phyloP scores from a whole-genome alignment of 2,329 filamentous ascomycete genomes.

The Mycocentrospora acerina region DNA sequence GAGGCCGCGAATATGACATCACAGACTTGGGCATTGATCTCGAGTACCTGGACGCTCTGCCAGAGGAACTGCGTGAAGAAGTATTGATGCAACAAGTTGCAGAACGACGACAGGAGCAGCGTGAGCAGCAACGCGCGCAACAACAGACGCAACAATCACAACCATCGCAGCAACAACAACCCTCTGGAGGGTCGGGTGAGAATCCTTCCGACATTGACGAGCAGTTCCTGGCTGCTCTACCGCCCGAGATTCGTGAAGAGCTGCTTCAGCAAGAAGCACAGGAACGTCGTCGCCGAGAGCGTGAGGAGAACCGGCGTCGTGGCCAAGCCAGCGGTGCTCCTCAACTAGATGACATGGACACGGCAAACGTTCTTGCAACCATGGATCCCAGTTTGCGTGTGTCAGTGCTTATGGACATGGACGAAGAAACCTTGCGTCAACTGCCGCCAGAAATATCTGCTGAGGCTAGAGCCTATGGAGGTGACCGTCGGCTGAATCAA shows the following conservation, averaged over 20 bases:
- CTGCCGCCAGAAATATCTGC: slow-evolving; percentile 83
- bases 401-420: slow-evolving; percentile 87
- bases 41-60: slow-evolving; percentile 94
- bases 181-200: slow-evolving; percentile 57
- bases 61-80: slow-evolving; percentile 93
- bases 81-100: slow-evolving; percentile 90
- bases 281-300: slow-evolving; percentile 84
- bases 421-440: slow-evolving; percentile 80
- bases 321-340: slow-evolving; percentile 53
- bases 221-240: slow-evolving; percentile 90
- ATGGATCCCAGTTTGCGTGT: slow-evolving; percentile 82
- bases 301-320: slow-evolving; percentile 75
- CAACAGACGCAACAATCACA: slow-evolving; percentile 27
- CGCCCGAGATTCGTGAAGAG: slow-evolving; percentile 85
- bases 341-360: slow-evolving; percentile 74
- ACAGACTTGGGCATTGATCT: slow-evolving; percentile 92
- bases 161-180: slow-evolving; percentile 10
- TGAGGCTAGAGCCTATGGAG: slow-evolving; percentile 74
- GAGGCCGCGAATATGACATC: slow-evolving; percentile 87
- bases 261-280: slow-evolving; percentile 87
- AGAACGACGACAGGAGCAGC: slow-evolving; percentile 60
- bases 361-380: slow-evolving; percentile 87
- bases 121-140: slow-evolving; percentile 47
- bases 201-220: slow-evolving; percentile 83
- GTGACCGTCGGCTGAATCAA: slow-evolving; percentile 56